Percentiles rank a stretch among this genome's conserved stretches.
Evolutionary conservation across 2,329 filamentous ascomycete genomes (phyloP).

Genomic region (Monosporascus sp.): DNA sequence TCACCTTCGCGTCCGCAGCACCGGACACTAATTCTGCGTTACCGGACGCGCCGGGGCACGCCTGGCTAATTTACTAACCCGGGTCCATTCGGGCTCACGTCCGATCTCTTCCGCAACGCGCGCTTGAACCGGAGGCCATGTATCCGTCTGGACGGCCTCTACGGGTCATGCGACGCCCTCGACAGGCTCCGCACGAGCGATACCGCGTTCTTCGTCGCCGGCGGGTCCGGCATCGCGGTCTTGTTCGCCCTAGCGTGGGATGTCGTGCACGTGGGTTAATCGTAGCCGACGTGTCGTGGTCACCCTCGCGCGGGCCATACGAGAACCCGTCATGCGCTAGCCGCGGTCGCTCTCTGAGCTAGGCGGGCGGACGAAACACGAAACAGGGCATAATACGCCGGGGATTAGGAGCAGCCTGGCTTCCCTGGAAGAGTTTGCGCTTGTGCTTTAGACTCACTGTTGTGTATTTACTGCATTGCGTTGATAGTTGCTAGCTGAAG

Average conservation of each 20-base stretch:
- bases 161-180: constrained; percentile 53
- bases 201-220: constrained; percentile 52
- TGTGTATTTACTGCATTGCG: too few species aligned
- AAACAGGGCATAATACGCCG: constrained; percentile 57
- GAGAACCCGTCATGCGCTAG: constrained; percentile 48
- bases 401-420: too few species aligned
- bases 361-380: constrained; percentile 75
- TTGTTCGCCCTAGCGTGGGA: constrained; percentile 55
- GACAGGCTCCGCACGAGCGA: constrained; percentile 44
- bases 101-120: constrained; percentile 47
- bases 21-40: constrained; percentile 22
- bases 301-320: constrained; percentile 29
- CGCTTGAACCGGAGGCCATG: constrained; percentile 34
- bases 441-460: too few species aligned
- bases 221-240: constrained; percentile 61
- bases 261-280: constrained; percentile 17
- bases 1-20: constrained; percentile 60
- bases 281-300: constrained; percentile 8
- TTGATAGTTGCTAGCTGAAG: too few species aligned
- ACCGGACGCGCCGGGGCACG: constrained; percentile 29
- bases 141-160: constrained; percentile 57
- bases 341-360: constrained; percentile 73
- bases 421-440: too few species aligned
- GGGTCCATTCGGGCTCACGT: constrained; percentile 54
- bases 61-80: constrained; percentile 53